These are phyloP conservation scores for Dentipellis fragilis DNA, from an alignment of 768 basidiomycete genomes.

Conservation along the genomic window DNA sequence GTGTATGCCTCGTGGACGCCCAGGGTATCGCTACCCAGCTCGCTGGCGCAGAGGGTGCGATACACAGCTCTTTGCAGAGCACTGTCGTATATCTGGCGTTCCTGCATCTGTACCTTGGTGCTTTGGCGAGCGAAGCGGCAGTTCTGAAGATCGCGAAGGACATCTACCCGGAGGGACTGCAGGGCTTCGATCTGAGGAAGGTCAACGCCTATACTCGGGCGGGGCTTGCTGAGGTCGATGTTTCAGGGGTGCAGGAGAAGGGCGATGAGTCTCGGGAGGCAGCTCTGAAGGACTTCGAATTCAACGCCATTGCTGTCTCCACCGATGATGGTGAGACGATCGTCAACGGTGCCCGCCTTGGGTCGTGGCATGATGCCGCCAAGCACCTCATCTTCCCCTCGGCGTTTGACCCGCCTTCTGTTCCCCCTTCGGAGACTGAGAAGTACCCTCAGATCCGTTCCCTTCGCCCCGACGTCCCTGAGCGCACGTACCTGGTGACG, in stretches of 20 bases:
- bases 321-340: conserved; percentile 45
- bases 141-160: conserved; percentile 42
- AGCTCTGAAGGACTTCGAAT: conserved; percentile 48
- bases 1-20: conserved; percentile 51
- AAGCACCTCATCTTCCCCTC: conserved; percentile 85
- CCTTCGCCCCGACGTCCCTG: conserved; percentile 77
- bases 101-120: conserved; percentile 73
- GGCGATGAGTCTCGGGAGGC: conserved; percentile 12
- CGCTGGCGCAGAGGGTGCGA: conserved; percentile 22
- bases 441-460: conserved; percentile 52
- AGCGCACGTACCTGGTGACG: conserved; percentile 88
- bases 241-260: conserved; percentile 17
- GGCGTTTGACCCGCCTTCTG: conserved; percentile 50
- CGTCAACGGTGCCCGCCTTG: conserved; percentile 48
- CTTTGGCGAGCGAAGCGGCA: conserved; percentile 41
- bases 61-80: conserved; percentile 36
- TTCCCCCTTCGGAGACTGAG: conserved; percentile 24
- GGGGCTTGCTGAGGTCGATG: conserved; percentile 44
- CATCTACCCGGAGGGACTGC: conserved; percentile 34
- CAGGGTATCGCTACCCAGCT: conserved; percentile 39
- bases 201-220: conserved; percentile 57
- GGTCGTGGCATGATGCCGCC: conserved; percentile 78
- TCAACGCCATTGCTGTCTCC: conserved; percentile 68
- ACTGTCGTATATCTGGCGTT: conserved; percentile 70
- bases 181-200: conserved; percentile 39